Conservation (phyloP, 208 protist genomes). For the Acanthamoeba healyi region DNA sequence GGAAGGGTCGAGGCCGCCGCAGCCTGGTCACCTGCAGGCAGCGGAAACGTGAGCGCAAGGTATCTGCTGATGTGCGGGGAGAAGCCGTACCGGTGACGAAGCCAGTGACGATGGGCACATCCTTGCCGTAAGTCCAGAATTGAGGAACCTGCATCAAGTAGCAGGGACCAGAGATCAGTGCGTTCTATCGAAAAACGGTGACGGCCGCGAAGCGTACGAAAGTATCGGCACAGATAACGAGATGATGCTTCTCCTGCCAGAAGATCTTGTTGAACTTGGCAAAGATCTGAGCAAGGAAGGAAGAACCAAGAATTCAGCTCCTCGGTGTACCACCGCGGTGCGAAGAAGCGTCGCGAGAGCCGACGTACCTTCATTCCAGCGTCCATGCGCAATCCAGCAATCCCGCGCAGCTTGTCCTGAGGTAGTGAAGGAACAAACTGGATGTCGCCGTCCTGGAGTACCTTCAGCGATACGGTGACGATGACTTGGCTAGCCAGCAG, state of each 20-base stretch:
- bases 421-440: not conserved
- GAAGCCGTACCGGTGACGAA: not conserved
- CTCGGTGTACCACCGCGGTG: not conserved
- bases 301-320: not conserved
- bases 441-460: slow-evolving; percentile 18
- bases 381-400: slow-evolving; percentile 1
- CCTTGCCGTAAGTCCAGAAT: slow-evolving; percentile 49
- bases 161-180: too few relatives aligned
- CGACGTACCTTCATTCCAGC: slow-evolving; percentile 6
- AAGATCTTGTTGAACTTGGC: slow-evolving; percentile 52
- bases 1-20: not conserved
- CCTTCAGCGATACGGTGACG: not conserved
- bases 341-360: not conserved
- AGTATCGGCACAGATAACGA: not conserved
- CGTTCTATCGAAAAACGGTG: not conserved
- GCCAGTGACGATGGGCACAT: slow-evolving; percentile 9
- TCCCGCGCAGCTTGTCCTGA: slow-evolving; percentile 2
- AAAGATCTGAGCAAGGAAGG: slow-evolving; percentile 11
- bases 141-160: slow-evolving; percentile 41
- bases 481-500: slow-evolving; percentile 28
- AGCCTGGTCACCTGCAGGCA: not conserved
- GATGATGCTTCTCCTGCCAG: slow-evolving; percentile 49
- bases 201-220: not conserved
- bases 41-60: not conserved
- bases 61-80: not conserved